A percentile compares a stretch with the other conserved stretches of the same genome.
These are phyloP conservation scores for Thalassiosira ordinaria DNA, from an alignment of 352 stramenopile species.

Conservation along the genomic window DNA sequence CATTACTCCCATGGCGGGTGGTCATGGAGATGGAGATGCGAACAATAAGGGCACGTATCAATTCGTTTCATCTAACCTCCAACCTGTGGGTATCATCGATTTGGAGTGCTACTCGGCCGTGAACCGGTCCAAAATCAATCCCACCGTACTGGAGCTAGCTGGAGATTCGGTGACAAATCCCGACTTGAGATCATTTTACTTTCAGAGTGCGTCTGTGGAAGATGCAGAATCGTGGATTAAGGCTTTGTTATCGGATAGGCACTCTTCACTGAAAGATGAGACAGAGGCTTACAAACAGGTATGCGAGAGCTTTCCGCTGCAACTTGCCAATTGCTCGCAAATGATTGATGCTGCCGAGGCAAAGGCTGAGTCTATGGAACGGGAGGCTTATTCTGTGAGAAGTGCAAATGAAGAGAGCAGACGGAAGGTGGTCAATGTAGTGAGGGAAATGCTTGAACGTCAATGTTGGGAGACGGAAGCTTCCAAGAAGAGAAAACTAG, in stretches of 20 bases:
- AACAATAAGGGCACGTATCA: slow-evolving; percentile 47
- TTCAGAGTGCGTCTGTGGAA: slow-evolving; percentile 73
- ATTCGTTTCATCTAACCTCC: slow-evolving; percentile 51
- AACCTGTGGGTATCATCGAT: slow-evolving; percentile 88
- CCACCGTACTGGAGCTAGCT: slow-evolving; percentile 72
- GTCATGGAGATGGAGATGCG: background rate
- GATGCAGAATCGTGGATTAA: slow-evolving; percentile 82
- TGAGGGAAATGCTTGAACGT: slow-evolving; percentile 63
- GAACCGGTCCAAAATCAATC: slow-evolving; percentile 70
- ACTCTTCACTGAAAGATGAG: slow-evolving; percentile 84
- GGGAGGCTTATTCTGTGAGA: slow-evolving; percentile 69
- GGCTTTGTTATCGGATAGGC: slow-evolving; percentile 79
- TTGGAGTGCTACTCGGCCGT: slow-evolving; percentile 86
- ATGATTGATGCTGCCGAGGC: slow-evolving; percentile 73
- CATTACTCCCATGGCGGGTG: background rate
- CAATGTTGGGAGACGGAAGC: slow-evolving; percentile 38
- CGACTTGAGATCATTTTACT: slow-evolving; percentile 86
- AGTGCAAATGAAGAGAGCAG: slow-evolving; percentile 50
- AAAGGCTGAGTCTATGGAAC: slow-evolving; percentile 60
- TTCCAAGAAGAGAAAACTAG: background rate
- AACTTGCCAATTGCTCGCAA: slow-evolving; percentile 72
- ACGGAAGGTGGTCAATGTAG: slow-evolving; percentile 50
- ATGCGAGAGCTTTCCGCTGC: slow-evolving; percentile 80
- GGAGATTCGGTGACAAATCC: slow-evolving; percentile 79
- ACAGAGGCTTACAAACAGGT: slow-evolving; percentile 86